A percentile compares a stretch with the other conserved stretches of the same genome.
phyloP scores from a whole-genome alignment of 371 early-diverging fungal species.

The Entomophthora muscae region DNA sequence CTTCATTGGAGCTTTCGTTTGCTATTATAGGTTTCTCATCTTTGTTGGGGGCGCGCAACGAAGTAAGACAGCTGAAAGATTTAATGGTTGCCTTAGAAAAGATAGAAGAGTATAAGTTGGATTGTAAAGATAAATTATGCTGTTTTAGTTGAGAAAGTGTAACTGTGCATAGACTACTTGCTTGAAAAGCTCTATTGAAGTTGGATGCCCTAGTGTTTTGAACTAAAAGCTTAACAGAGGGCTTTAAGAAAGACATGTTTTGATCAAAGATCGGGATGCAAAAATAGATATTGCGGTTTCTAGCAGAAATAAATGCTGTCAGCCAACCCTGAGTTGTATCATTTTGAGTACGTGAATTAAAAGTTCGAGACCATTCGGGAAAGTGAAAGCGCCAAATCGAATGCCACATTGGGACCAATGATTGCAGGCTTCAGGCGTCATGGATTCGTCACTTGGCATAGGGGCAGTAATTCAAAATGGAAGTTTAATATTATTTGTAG shows the following conservation, averaged over 20 bases:
- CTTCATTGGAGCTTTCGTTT: neutral
- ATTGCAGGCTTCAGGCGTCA: too few species aligned
- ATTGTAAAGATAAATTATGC: neutral
- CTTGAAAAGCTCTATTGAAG: neutral
- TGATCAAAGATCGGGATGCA: neutral
- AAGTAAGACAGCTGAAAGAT: neutral
- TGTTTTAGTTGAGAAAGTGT: neutral
- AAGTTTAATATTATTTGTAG: too few species aligned
- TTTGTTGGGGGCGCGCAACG: neutral
- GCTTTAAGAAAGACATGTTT: neutral
- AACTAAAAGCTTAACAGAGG: neutral
- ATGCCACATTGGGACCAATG: too few species aligned
- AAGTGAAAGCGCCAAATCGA: too few species aligned
- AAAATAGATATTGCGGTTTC: too few species aligned
- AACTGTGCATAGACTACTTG: neutral
- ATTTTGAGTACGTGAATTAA: too few species aligned
- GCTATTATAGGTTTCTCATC: neutral
- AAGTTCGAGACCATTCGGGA: too few species aligned
- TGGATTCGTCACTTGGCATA: too few species aligned
- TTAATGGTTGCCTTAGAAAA: too few species aligned
- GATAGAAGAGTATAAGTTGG: neutral
- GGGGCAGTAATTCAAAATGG: too few species aligned
- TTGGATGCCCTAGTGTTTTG: neutral
- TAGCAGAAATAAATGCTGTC: too few species aligned
- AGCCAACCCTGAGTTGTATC: too few species aligned